phyloP scores from a whole-genome alignment of 2,329 filamentous ascomycete genomes.

The Juglanconis sp. region DNA sequence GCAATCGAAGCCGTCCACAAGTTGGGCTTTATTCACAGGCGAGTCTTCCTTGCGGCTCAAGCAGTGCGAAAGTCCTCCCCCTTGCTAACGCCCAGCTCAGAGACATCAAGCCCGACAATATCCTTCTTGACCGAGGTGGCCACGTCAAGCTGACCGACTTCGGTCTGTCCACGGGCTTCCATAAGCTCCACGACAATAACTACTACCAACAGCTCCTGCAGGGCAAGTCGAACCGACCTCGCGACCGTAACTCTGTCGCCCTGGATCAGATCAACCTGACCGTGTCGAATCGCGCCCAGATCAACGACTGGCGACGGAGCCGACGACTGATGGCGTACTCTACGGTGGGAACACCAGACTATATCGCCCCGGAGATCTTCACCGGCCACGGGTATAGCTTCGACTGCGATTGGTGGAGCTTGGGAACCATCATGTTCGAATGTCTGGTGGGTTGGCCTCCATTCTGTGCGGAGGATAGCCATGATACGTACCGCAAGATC shows the following conservation, averaged over 20 bases:
- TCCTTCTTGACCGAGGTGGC: slow-evolving; percentile 88
- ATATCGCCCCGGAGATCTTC: slow-evolving; percentile 98
- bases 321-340: slow-evolving; percentile 95
- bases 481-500: slow-evolving; percentile 98
- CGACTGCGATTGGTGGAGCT: slow-evolving; percentile 98
- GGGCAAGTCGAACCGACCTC: slow-evolving; percentile 67
- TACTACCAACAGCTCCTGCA: slow-evolving; percentile 97
- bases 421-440: slow-evolving; percentile 99
- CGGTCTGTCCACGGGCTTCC: slow-evolving; percentile 94
- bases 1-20: slow-evolving; percentile 99
- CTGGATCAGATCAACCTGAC: slow-evolving; percentile 98
- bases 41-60: slow-evolving; percentile 31
- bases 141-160: slow-evolving; percentile 99
- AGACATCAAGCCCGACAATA: slow-evolving; percentile 99
- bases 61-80: not conserved
- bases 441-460: slow-evolving; percentile 98
- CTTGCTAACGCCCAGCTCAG: slow-evolving; percentile 39
- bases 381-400: slow-evolving; percentile 94
- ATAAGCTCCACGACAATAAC: slow-evolving; percentile 94
- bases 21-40: slow-evolving; percentile 97
- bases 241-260: slow-evolving; percentile 88
- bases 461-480: slow-evolving; percentile 96
- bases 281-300: slow-evolving; percentile 94
- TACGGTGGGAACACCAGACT: slow-evolving; percentile 95
- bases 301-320: slow-evolving; percentile 98